phyloP scores from a whole-genome alignment of 306 rosid genomes.

The Medicago lupulina region DNA sequence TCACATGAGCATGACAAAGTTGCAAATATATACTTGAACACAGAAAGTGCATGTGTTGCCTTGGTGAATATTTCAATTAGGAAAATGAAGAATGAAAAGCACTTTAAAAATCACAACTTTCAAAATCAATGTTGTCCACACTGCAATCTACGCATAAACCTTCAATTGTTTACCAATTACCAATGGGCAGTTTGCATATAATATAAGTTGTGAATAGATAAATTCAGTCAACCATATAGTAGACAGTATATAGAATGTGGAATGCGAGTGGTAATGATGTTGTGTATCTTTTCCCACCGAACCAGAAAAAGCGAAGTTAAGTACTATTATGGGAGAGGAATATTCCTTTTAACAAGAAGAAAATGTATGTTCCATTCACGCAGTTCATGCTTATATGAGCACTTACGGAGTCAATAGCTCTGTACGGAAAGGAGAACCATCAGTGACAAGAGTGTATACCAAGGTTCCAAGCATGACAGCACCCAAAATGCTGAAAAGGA shows the following conservation, averaged over 20 bases:
- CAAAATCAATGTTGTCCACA: slow-evolving; percentile 16
- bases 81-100: slow-evolving; percentile 29
- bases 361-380: slow-evolving; percentile 14
- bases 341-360: slow-evolving; percentile 18
- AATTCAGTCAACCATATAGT: slow-evolving; percentile 15
- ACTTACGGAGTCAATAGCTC: slow-evolving; percentile 90
- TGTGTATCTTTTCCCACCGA: background rate
- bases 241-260: slow-evolving; percentile 29
- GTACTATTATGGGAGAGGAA: slow-evolving; percentile 6
- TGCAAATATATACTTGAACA: slow-evolving; percentile 22
- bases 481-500: slow-evolving; percentile 65
- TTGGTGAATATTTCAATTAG: slow-evolving; percentile 26
- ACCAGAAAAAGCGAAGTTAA: background rate
- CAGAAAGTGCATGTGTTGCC: slow-evolving; percentile 2
- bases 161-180: slow-evolving; percentile 26
- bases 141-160: slow-evolving; percentile 20
- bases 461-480: slow-evolving; percentile 70
- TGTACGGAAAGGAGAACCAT: slow-evolving; percentile 78
- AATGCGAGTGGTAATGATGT: slow-evolving; percentile 5
- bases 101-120: slow-evolving; percentile 5
- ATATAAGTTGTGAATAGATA: slow-evolving; percentile 14
- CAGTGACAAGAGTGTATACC: slow-evolving; percentile 68
- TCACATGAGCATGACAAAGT: slow-evolving; percentile 17
- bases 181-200: background rate
- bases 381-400: slow-evolving; percentile 32